Conservation (phyloP, 768 basidiomycete genomes). For the Rhizopogon vinicolor region DNA sequence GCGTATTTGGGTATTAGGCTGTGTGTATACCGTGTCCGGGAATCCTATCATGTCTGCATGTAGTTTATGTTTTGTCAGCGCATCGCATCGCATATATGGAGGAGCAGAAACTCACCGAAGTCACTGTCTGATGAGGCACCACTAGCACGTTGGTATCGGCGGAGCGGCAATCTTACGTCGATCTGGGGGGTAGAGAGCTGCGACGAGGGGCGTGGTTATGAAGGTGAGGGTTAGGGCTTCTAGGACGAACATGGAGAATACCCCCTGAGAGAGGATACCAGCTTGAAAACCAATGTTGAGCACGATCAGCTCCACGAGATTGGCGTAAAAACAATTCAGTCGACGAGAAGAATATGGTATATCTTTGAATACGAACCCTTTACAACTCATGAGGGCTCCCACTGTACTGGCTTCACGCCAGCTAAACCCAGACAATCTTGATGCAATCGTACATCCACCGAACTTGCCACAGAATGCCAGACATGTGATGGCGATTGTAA, state of each 20-base stretch:
- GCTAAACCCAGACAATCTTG: constrained; percentile 61
- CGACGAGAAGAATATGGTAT: neutral
- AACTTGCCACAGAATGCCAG: constrained; percentile 90
- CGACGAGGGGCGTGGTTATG: constrained; percentile 78
- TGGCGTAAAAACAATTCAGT: constrained; percentile 19
- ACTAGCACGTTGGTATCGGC: constrained; percentile 20
- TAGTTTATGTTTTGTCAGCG: neutral
- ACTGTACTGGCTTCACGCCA: constrained; percentile 82
- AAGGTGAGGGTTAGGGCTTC: constrained; percentile 80
- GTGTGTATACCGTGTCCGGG: constrained; percentile 70
- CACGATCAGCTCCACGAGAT: constrained; percentile 92
- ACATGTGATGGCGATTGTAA: constrained; percentile 70
- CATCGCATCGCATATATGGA: neutral
- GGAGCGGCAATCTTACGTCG: constrained; percentile 45
- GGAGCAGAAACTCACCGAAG: constrained; percentile 36
- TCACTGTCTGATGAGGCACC: constrained; percentile 27
- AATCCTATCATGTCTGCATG: constrained; percentile 32
- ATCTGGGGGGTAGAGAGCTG: constrained; percentile 60
- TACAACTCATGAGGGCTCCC: constrained; percentile 93
- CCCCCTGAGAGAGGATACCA: constrained; percentile 65
- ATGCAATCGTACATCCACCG: constrained; percentile 72
- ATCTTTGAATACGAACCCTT: constrained; percentile 54
- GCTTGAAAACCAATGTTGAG: constrained; percentile 89
- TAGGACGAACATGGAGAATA: constrained; percentile 96
- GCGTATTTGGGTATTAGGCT: constrained; percentile 55